Conservation (phyloP, 805 yeast species). For the Wickerhamiella azymoides region DNA sequence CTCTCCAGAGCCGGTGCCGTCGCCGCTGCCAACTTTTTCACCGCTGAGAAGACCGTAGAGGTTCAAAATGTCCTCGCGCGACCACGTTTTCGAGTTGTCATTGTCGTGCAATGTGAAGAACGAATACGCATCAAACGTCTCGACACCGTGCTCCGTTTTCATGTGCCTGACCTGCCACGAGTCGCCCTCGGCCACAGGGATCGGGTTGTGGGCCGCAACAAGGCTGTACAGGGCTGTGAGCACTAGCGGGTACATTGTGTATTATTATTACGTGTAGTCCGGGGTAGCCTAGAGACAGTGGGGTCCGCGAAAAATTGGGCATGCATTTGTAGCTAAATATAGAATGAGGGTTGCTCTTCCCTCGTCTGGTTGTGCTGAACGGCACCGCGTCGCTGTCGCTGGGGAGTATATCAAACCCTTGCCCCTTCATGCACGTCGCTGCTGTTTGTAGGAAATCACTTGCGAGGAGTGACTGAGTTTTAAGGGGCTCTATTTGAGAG, state of each 20-base stretch:
- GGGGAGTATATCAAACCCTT: too few species aligned
- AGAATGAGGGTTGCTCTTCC: too few species aligned
- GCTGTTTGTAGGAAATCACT: background rate
- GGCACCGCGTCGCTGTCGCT: too few species aligned
- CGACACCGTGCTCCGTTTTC: slow-evolving; percentile 74
- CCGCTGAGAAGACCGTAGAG: slow-evolving; percentile 68
- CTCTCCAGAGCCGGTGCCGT: slow-evolving; percentile 74
- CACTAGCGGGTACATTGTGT: background rate
- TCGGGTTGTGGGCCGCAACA: slow-evolving; percentile 11
- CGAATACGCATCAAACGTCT: slow-evolving; percentile 54
- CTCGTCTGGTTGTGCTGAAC: too few species aligned
- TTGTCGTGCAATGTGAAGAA: slow-evolving; percentile 73
- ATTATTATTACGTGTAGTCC: background rate
- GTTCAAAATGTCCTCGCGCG: slow-evolving; percentile 54
- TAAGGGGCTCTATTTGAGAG: too few species aligned
- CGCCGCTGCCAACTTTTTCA: slow-evolving; percentile 71
- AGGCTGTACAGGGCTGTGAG: slow-evolving; percentile 6
- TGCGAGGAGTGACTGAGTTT: too few species aligned
- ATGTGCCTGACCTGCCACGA: slow-evolving; percentile 48
- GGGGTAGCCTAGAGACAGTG: too few species aligned
- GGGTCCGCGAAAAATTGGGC: too few species aligned
- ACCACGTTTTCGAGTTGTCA: slow-evolving; percentile 39
- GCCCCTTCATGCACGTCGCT: too few species aligned
- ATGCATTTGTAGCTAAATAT: too few species aligned
- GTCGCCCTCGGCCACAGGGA: slow-evolving; percentile 14